These are phyloP conservation scores for Oenanthe javanica DNA, from an alignment of 140 eudicot genomes.

Conservation along the genomic window DNA sequence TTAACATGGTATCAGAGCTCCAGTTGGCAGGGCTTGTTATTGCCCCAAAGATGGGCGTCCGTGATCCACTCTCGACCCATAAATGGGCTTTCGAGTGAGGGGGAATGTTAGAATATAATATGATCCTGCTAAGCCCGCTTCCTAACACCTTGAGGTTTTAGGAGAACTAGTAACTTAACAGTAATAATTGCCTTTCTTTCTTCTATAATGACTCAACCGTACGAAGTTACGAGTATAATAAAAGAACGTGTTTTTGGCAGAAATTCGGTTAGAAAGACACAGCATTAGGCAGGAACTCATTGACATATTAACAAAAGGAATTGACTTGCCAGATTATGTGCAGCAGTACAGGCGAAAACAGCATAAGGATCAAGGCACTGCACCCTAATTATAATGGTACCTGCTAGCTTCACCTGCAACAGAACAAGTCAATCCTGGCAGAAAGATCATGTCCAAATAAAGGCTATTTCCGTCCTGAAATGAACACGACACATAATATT, in stretches of 20 bases:
- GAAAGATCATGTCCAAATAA: background rate
- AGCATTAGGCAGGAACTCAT: background rate
- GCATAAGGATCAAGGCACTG: background rate
- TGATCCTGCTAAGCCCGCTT: no score
- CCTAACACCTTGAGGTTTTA: no score
- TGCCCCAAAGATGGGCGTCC: no score
- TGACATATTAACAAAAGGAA: background rate
- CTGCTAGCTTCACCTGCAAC: conserved; percentile 3
- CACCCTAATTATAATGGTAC: background rate
- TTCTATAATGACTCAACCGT: background rate
- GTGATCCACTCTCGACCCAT: no score
- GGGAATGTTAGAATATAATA: no score
- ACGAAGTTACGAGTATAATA: background rate
- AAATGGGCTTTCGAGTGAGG: no score
- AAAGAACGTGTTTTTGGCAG: background rate
- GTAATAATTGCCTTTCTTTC: no score
- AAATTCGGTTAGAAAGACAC: background rate
- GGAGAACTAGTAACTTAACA: no score
- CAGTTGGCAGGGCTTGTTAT: no score
- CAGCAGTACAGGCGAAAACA: background rate
- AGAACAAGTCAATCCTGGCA: background rate
- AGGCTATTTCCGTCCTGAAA: background rate
- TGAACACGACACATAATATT: background rate
- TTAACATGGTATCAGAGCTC: no score
- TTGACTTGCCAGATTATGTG: background rate